Evolutionary conservation across 257 asterid genomes (phyloP), one percentile per base, ranked within the genome.

Genomic region (Nemophila menziesii): DNA sequence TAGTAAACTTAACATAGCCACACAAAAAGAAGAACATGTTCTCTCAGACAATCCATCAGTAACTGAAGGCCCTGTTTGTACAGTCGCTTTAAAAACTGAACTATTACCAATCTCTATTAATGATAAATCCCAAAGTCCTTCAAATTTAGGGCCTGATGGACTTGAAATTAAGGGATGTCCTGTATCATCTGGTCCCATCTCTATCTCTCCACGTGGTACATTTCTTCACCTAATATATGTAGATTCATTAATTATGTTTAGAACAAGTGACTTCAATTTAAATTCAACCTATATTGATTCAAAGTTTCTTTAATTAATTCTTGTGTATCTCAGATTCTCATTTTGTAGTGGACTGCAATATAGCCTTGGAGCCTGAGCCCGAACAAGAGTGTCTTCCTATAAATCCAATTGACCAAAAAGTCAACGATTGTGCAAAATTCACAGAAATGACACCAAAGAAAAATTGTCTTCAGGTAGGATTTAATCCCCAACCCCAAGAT

Each of bases 401-500:
- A 48, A 61, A 27, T 45, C 61, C 61, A 14, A 56, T 22, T 13
- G 39, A 34, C 20, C 57, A 59, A 57, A 68, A 64, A 58, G 60
- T 68, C 50, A 55, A 70, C 49, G 20, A 33, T 43, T 22, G 38
- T 17, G 14, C 42, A 16, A 71, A 70, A 49, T 43, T 43, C 36
- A 3, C 36, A 5, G 36, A 5, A 7, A 29, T 3, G 40, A 50
- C 63, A n/a, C 37, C 57, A 18, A 51, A 58, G 50, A 52, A 49
- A 50, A 61, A 48, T 27, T 68, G 44, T 56, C 68, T 74, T 38
- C 79, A 84, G 95, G 95, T 82, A 56, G 52, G 49, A 22, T 38
- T 4, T 23, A 49, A 37, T 2, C 20, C 23, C 18, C 14, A 13
- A 10, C 13, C 10, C 10, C 22, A 3, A 21, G 45, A n/a, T 11